phyloP scores from a whole-genome alignment of 1,139 yeast species.

The Yamadazyma aaseri region DNA sequence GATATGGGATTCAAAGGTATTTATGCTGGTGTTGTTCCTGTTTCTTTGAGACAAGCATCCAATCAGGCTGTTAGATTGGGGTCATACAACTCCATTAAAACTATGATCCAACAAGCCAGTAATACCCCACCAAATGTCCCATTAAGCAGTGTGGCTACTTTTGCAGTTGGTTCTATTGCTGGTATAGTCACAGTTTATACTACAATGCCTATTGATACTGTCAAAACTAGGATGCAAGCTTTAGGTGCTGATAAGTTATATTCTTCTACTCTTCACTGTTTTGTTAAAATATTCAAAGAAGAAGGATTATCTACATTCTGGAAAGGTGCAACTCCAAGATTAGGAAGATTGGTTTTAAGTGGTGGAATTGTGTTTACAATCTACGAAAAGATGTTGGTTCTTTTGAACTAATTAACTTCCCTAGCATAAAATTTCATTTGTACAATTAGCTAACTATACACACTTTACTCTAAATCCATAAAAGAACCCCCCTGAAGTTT shows the following conservation, averaged over 20 bases:
- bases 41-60: constrained; percentile 92
- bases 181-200: constrained; percentile 92
- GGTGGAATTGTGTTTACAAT: constrained; percentile 97
- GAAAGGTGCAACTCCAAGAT: constrained; percentile 97
- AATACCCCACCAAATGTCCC: constrained; percentile 70
- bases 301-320: constrained; percentile 94
- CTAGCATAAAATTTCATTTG: neutral
- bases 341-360: constrained; percentile 86
- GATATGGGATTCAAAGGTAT: constrained; percentile 84
- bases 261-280: constrained; percentile 77
- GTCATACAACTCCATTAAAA: constrained; percentile 84
- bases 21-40: constrained; percentile 89
- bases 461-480: neutral
- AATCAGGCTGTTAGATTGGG: constrained; percentile 94
- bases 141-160: constrained; percentile 74
- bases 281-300: constrained; percentile 71
- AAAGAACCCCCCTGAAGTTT: too few relatives aligned
- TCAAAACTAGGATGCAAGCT: constrained; percentile 97
- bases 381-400: constrained; percentile 79
- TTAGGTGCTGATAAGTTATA: constrained; percentile 74
- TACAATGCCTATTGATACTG: constrained; percentile 98
- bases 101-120: constrained; percentile 71
- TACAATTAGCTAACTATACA: constrained; percentile 1
- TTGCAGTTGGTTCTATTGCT: constrained; percentile 88
- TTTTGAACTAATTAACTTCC: constrained; percentile 31